phyloP scores from a whole-genome alignment of 495 filamentous ascomycete species.

The Lasiosphaeria hispida region DNA sequence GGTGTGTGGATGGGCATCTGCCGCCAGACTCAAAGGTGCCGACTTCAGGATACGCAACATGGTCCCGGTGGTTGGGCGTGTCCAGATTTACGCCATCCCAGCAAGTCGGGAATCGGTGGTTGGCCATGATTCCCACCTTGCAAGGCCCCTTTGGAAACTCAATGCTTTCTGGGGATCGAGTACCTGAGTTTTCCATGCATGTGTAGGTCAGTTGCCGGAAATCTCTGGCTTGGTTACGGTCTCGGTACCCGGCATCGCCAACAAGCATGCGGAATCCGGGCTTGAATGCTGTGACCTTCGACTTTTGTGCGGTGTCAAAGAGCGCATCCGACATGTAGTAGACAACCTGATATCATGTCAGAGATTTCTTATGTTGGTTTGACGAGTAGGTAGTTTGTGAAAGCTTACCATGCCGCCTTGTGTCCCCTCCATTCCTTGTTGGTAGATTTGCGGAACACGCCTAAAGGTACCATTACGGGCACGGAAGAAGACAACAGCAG shows the following conservation, averaged over 20 bases:
- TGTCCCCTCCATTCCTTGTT: constrained; percentile 33
- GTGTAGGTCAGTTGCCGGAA: constrained; percentile 43
- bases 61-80: constrained; percentile 33
- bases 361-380: too few relatives aligned
- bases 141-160: constrained; percentile 34
- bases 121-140: constrained; percentile 37
- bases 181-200: constrained; percentile 30
- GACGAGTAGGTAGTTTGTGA: too few relatives aligned
- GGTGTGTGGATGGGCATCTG: constrained; percentile 30
- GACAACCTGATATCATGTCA: constrained; percentile 24
- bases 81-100: constrained; percentile 31
- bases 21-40: constrained; percentile 37
- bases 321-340: constrained; percentile 53
- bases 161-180: constrained; percentile 28
- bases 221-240: constrained; percentile 35
- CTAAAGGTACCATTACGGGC: constrained; percentile 40
- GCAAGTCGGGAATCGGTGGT: constrained; percentile 32
- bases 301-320: constrained; percentile 44
- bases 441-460: constrained; percentile 36
- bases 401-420: constrained; percentile 37
- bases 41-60: constrained; percentile 35
- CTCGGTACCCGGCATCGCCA: constrained; percentile 31
- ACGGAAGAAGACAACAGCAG: constrained; percentile 40
- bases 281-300: constrained; percentile 48
- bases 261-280: constrained; percentile 46